Conservation (phyloP, 306 rosid genomes). For the Cajanus cajan region DNA sequence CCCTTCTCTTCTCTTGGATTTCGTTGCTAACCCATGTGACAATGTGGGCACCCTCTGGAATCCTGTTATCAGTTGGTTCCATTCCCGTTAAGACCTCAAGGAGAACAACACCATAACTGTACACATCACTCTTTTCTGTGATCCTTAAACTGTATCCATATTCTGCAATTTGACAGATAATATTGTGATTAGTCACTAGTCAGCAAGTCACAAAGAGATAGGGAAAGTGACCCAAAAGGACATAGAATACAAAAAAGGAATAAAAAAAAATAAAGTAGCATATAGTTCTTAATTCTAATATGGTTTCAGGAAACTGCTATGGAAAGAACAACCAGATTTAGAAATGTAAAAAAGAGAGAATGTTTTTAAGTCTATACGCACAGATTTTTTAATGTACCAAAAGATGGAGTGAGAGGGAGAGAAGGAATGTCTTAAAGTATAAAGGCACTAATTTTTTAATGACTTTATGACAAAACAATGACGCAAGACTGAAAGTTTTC, state of each 20-base stretch:
- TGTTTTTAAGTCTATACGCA: not conserved
- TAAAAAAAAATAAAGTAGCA: not conserved
- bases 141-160: slow-evolving; percentile 92
- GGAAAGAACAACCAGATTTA: not conserved
- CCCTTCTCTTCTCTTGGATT: slow-evolving; percentile 58
- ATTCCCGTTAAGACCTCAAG: slow-evolving; percentile 81
- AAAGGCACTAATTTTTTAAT: not conserved
- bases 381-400: not conserved
- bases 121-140: slow-evolving; percentile 96
- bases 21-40: slow-evolving; percentile 73
- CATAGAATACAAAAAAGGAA: not conserved
- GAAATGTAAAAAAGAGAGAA: not conserved
- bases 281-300: not conserved
- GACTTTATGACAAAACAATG: slow-evolving; percentile 16
- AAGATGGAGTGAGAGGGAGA: not conserved
- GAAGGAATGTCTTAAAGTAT: not conserved
- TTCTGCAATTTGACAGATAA: slow-evolving; percentile 57
- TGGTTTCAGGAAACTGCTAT: not conserved
- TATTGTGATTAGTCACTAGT: slow-evolving; percentile 10
- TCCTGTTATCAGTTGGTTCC: slow-evolving; percentile 69
- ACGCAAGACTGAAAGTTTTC: not conserved
- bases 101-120: slow-evolving; percentile 87
- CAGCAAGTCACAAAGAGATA: not conserved
- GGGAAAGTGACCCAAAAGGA: not conserved
- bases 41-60: slow-evolving; percentile 76